Base-by-base conservation (phyloP, 1,139 yeast species). In the Pichia sp. region DNA sequence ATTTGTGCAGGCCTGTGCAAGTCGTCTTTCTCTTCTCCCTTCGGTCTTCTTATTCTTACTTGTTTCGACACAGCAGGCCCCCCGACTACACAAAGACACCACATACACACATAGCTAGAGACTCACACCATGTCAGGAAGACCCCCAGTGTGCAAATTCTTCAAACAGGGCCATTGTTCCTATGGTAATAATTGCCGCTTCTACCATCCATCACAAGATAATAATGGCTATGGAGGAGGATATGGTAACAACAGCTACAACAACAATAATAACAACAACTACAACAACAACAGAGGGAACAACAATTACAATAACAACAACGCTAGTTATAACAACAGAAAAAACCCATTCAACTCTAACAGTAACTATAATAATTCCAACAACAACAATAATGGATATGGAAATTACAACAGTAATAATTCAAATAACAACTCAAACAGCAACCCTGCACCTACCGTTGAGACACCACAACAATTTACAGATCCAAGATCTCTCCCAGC, bases 171-270 rank as follows among this genome's bases (percentile, higher is more conserved):
- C 2, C 53, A 47, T 7, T 59, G 62, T 28, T 34, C 62, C 70
- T 57, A 66, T 21, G 78, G 79, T 0, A 60, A 58, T 37, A 60
- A 59, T 31, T 74, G 79, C 52, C 64, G 61, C 15, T 73, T 65
- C 50, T 68, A 70, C 1, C 77, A 73, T 54, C 68, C 47, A 2
- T 32, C 28, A 18, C 31, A 34, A 21, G 20, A 34, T 17, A 28
- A 33, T n/a, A 18, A 20, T 18, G 20, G 32, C 36, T 18, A n/a
- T 19, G 31, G 31, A 6, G 31, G 15, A 34, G n/a, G 24, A 18
- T 18, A 14, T 4, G 30, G 30, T 36, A 24, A 36, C 14, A 18
- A 20, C 14, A 28, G 14, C n/a, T n/a, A 15, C 10, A 31, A 31
- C 10, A 20, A 30, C 28, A 30, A 30, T 34, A 40, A 33, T 34